These are phyloP conservation scores for Dictyostelium purpureum DNA, from an alignment of 78 protist species.

Conservation along the genomic window DNA sequence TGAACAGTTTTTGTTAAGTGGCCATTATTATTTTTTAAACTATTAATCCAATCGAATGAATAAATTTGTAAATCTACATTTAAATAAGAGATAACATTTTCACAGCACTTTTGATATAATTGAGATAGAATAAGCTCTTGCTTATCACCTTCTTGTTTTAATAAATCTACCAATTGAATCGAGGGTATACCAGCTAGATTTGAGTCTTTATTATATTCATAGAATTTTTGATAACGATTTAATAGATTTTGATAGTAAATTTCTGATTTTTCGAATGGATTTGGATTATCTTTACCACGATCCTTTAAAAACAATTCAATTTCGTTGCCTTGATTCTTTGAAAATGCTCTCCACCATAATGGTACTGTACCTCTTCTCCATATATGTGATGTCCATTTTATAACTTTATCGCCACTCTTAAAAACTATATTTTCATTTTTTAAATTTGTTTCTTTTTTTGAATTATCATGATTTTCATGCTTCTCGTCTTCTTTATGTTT, in stretches of 20 bases:
- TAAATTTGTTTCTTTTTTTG: too few relatives aligned
- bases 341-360: constrained; percentile 64
- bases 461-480: neutral
- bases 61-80: constrained; percentile 18
- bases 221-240: constrained; percentile 10
- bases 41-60: constrained; percentile 27
- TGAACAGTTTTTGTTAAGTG: constrained; percentile 47
- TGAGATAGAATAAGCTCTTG: constrained; percentile 41
- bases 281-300: constrained; percentile 50
- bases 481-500: neutral
- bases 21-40: constrained; percentile 30
- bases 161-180: constrained; percentile 3
- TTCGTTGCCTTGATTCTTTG: constrained; percentile 53
- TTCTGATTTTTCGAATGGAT: constrained; percentile 62
- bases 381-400: constrained; percentile 55
- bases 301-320: constrained; percentile 28
- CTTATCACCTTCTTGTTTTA: constrained; percentile 21
- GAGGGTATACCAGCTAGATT: constrained; percentile 30
- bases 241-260: constrained; percentile 15
- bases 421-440: neutral
- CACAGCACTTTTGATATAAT: constrained; percentile 22
- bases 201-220: constrained; percentile 4
- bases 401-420: neutral
- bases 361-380: constrained; percentile 74
- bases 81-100: neutral